Percentiles rank a stretch among this genome's conserved stretches.
phyloP scores from a whole-genome alignment of 352 stramenopile species.

The Blastocystis sp. region DNA sequence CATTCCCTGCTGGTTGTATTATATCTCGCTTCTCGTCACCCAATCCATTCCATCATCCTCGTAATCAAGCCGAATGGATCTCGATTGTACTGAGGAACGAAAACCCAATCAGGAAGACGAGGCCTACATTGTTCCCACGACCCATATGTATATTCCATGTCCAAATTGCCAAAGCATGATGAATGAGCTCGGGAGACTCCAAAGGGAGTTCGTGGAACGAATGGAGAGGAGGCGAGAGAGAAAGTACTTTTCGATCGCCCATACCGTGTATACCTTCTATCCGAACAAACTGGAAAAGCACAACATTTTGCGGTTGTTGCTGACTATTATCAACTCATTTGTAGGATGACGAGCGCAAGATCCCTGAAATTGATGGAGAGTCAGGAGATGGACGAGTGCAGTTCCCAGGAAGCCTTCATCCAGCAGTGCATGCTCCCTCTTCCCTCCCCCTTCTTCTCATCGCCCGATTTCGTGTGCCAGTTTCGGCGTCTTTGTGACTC shows the following conservation, averaged over 20 bases:
- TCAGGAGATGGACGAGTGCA: slow-evolving; percentile 12
- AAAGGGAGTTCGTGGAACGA: slow-evolving; percentile 35
- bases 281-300: slow-evolving; percentile 18
- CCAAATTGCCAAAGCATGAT: slow-evolving; percentile 52
- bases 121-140: slow-evolving; percentile 3
- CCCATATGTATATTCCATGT: slow-evolving; percentile 3
- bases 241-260: slow-evolving; percentile 67
- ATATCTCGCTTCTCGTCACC: background rate
- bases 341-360: slow-evolving; percentile 24
- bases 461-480: slow-evolving; percentile 31
- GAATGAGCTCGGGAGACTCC: slow-evolving; percentile 44
- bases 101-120: slow-evolving; percentile 36
- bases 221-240: slow-evolving; percentile 21
- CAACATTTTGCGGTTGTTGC: slow-evolving; percentile 18
- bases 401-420: slow-evolving; percentile 49
- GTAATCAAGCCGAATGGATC: slow-evolving; percentile 4
- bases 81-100: slow-evolving; percentile 11
- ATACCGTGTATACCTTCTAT: slow-evolving; percentile 59
- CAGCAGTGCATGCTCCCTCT: slow-evolving; percentile 32
- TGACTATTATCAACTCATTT: background rate
- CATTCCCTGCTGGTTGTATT: background rate
- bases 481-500: slow-evolving; percentile 48
- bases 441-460: slow-evolving; percentile 52
- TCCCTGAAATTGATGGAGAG: slow-evolving; percentile 29
- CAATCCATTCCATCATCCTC: background rate